Conservation (phyloP, 345 rosid genomes). For the Tarenaya hassleriana region DNA sequence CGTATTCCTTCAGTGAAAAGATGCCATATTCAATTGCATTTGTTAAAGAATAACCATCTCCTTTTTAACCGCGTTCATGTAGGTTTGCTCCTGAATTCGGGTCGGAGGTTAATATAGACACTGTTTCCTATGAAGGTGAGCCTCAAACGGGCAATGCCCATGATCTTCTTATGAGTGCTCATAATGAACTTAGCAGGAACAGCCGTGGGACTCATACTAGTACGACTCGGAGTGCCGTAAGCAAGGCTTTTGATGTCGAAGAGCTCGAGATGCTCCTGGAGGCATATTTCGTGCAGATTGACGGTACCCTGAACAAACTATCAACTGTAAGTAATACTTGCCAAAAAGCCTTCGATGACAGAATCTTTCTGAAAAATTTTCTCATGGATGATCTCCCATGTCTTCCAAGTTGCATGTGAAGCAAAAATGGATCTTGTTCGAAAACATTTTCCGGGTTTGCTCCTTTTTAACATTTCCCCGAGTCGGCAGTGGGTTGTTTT, state of each 20-base stretch:
- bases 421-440: too few relatives aligned
- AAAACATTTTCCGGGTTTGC: too few relatives aligned
- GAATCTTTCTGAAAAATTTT: not conserved
- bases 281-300: constrained; percentile 92
- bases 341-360: not conserved
- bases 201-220: constrained; percentile 63
- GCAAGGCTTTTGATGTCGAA: constrained; percentile 70
- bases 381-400: not conserved
- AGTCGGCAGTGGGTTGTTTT: too few relatives aligned
- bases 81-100: constrained; percentile 51
- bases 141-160: constrained; percentile 34
- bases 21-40: not conserved
- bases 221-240: constrained; percentile 53
- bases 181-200: constrained; percentile 39
- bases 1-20: not conserved
- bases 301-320: constrained; percentile 83
- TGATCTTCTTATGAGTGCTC: constrained; percentile 44
- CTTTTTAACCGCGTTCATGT: constrained; percentile 20
- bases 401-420: not conserved
- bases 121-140: constrained; percentile 34
- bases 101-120: constrained; percentile 29
- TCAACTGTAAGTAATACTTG: constrained; percentile 55
- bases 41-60: constrained; percentile 11
- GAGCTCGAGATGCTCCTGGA: constrained; percentile 98
- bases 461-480: too few relatives aligned